Base-by-base conservation (phyloP, 305 asterid species). In the Ilex paraguariensis region DNA sequence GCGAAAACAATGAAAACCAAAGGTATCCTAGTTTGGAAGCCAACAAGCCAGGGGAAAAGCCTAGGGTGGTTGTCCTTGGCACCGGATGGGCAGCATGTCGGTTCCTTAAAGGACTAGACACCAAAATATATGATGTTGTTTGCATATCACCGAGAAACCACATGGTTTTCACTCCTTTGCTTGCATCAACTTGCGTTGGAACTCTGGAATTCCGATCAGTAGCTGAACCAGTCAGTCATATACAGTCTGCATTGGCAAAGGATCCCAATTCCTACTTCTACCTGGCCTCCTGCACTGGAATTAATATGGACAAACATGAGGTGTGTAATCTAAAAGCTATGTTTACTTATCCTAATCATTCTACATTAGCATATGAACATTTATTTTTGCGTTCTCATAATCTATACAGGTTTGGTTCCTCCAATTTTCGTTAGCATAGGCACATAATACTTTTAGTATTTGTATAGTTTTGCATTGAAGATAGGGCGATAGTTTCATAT, bases 81-180 rank as follows among this genome's bases (percentile, higher is more conserved):
- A 78, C 87, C 50, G 96, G 98, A 42, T 91, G 98, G 98, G 98
- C 92, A 2, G 98, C 96, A 6, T 91, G 98, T 65, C 82, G 96
- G 54, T 89, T 91, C 76, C 95, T 91, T 51, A 88, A 88, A 68
- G 96, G 95, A 52, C 63, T 91, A 4, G 90, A 91, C 71, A 91
- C 95, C 9, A 81, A 63, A 46, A 36, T 76, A 54, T 91, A 91
- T 33, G 98, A 91, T 61, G 88, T 86, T 54, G 98, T 91, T 46
- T 88, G 95, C 69, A 75, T 91, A 66, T 88, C 98, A 13, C 98
- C 98, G 3, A 88, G 98, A 70, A 91, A 91, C 66, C 98, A 91
- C 66, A 91, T 88, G 98, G 98, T 91, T 40, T 91, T 91, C 70
- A 91, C 98, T 31, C 98, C 96, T 67, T 68, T 88, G 73, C 96